phyloP scores from a whole-genome alignment of 2,329 filamentous ascomycete species.

The Scytalidium lignicola region DNA sequence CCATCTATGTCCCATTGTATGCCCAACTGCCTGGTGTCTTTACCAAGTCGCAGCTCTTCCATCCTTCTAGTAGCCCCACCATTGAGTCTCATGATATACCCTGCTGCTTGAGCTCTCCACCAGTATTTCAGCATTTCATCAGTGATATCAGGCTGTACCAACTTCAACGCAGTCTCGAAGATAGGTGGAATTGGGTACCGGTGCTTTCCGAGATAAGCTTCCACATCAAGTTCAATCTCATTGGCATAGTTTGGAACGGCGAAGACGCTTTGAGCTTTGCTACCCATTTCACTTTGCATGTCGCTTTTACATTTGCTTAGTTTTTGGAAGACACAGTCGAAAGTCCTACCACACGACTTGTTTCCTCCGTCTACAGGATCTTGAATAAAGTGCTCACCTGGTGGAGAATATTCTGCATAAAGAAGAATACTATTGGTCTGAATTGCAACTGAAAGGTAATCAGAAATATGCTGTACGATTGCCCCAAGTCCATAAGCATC shows the following conservation, averaged over 20 bases:
- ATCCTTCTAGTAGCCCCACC: background rate
- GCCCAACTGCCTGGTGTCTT: background rate
- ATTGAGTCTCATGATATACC: constrained; percentile 20
- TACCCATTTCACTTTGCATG: constrained; percentile 5
- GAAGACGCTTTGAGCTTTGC: background rate
- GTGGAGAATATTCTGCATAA: background rate
- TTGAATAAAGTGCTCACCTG: background rate
- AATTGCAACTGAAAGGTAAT: background rate
- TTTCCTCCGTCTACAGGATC: background rate
- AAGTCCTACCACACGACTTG: constrained; percentile 11
- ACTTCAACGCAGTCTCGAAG: constrained; percentile 8
- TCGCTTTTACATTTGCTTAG: constrained; percentile 14
- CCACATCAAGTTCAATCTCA: background rate
- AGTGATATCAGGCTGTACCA: constrained; percentile 13
- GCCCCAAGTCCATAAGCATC: background rate
- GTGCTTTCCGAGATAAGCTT: background rate
- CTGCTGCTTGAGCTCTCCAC: constrained; percentile 17
- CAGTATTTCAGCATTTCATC: constrained; percentile 17
- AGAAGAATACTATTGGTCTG: background rate
- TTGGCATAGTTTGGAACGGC: background rate
- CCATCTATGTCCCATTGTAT: constrained; percentile 3
- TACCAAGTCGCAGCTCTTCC: background rate
- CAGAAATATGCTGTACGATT: background rate
- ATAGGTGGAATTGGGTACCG: background rate
- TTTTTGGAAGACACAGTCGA: constrained; percentile 19